A percentile compares a stretch with the other conserved stretches of the same genome.
Conservation (phyloP, 139 green algal species). For the Gonium pectorale region DNA sequence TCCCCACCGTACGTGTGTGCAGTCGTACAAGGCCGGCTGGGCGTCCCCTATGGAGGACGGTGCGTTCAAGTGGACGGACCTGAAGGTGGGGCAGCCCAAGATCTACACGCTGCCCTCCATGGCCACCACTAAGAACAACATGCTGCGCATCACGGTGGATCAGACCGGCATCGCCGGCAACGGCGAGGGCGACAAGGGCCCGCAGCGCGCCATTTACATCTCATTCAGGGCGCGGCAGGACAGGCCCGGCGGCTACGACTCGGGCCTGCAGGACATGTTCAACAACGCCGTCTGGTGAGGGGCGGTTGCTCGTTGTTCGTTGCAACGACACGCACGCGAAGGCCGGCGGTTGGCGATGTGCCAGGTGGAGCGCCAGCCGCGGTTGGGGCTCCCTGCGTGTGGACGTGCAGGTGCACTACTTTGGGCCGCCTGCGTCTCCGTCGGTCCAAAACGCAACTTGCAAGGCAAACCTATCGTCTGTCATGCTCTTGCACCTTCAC, state of each 20-base stretch:
- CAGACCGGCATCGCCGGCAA: neutral
- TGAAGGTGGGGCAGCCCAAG: neutral
- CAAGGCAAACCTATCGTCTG: neutral
- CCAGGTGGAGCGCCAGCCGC: neutral
- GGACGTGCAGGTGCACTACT: neutral
- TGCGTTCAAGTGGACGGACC: neutral
- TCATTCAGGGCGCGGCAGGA: neutral
- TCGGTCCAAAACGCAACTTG: neutral
- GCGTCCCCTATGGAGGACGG: neutral
- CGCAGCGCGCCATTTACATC: neutral
- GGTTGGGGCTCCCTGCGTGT: neutral
- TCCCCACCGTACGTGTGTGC: neutral
- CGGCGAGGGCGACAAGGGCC: neutral
- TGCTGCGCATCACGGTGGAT: neutral
- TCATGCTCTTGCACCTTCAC: neutral
- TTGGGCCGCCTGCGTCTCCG: neutral
- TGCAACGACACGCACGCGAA: neutral
- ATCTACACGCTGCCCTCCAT: neutral
- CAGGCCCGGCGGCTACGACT: neutral
- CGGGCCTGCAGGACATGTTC: neutral
- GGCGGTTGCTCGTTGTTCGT: neutral
- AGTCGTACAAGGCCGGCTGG: constrained; percentile 16
- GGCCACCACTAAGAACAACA: neutral
- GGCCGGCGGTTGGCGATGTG: neutral
- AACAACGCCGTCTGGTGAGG: constrained; percentile 5